phyloP scores from a whole-genome alignment of 352 stramenopile species.

The Phytophthora chlamydospora region DNA sequence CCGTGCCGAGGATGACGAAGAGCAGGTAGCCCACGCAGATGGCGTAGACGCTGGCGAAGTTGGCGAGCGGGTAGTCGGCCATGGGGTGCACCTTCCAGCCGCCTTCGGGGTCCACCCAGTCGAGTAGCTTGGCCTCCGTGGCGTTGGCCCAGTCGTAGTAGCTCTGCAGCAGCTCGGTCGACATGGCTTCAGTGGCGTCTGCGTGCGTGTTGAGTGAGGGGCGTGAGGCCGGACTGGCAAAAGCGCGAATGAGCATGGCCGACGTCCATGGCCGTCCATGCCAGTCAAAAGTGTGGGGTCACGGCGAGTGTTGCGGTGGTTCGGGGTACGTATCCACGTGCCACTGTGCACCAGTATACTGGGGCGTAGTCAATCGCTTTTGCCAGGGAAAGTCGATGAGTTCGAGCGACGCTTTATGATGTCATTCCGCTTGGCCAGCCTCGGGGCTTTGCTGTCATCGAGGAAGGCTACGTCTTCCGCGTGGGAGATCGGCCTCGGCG shows the following conservation, averaged over 20 bases:
- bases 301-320: conserved; percentile 19
- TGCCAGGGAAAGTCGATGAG: conserved; percentile 25
- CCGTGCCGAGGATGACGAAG: conserved; percentile 73
- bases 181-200: conserved; percentile 74
- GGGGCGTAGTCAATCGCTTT: conserved; percentile 24
- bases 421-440: conserved; percentile 25
- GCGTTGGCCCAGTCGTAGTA: conserved; percentile 66
- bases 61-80: conserved; percentile 62
- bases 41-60: conserved; percentile 64
- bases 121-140: conserved; percentile 53
- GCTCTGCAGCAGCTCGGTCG: conserved; percentile 40
- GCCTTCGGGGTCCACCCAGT: conserved; percentile 60
- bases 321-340: conserved; percentile 19
- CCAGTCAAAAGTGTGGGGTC: conserved; percentile 1
- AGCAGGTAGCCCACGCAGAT: conserved; percentile 69
- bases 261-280: not conserved
- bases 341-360: conserved; percentile 12
- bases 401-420: conserved; percentile 35
- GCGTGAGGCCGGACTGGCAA: conserved; percentile 30
- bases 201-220: not conserved
- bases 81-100: conserved; percentile 72
- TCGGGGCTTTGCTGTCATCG: conserved; percentile 19
- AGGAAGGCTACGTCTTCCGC: conserved; percentile 4
- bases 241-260: conserved; percentile 35
- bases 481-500: conserved; percentile 12